These are phyloP conservation scores for Teunomyces cretensis DNA, from an alignment of 805 yeast species.

Conservation along the genomic window DNA sequence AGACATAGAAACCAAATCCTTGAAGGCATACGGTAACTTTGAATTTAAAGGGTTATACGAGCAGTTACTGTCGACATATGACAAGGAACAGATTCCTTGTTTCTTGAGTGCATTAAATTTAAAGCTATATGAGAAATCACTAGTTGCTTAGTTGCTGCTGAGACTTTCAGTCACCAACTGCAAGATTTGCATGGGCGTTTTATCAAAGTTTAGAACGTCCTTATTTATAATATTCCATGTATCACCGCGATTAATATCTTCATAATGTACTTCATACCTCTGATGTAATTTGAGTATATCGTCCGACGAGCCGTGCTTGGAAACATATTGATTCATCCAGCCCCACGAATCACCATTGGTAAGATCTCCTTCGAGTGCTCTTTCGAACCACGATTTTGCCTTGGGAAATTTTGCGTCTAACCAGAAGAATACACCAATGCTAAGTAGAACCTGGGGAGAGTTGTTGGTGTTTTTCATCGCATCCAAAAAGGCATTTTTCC, in stretches of 20 bases:
- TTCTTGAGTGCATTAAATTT: conserved; percentile 74
- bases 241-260: conserved; percentile 57
- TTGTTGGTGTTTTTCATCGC: conserved; percentile 70
- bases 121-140: conserved; percentile 51
- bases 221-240: conserved; percentile 58
- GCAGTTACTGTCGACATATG: conserved; percentile 63
- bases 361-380: conserved; percentile 56
- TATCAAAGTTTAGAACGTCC: conserved; percentile 45
- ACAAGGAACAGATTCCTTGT: conserved; percentile 71
- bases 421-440: conserved; percentile 71
- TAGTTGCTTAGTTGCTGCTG: not conserved
- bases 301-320: conserved; percentile 36
- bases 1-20: conserved; percentile 54
- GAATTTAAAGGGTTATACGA: conserved; percentile 41
- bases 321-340: conserved; percentile 52
- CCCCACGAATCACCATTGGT: conserved; percentile 79
- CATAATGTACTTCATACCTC: conserved; percentile 31
- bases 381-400: conserved; percentile 72
- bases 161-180: conserved; percentile 11
- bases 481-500: conserved; percentile 60
- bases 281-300: conserved; percentile 37
- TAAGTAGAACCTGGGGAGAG: conserved; percentile 54
- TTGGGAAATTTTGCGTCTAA: conserved; percentile 58
- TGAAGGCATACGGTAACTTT: conserved; percentile 50
- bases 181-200: conserved; percentile 40